Conservation (phyloP, 2,329 filamentous ascomycete species). For the Sporothrix variecibatus region DNA sequence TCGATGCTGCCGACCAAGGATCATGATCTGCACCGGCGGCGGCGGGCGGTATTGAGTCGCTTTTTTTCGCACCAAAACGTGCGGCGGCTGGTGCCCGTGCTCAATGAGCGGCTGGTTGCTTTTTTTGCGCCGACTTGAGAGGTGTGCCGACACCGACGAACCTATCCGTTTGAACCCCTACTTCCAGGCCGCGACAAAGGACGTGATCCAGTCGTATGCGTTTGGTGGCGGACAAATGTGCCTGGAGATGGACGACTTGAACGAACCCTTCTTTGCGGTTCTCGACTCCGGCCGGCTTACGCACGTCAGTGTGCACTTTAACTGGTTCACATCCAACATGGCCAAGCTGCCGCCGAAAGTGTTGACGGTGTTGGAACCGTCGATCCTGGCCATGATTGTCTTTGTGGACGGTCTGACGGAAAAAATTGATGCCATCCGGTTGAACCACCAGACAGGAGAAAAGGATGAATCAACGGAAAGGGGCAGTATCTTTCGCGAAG, state of each 20-base stretch:
- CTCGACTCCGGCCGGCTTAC: not conserved
- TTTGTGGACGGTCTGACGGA: not conserved
- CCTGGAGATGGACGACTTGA: conserved; percentile 14
- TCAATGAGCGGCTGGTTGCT: not conserved
- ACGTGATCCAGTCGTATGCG: conserved; percentile 19
- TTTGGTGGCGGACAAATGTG: conserved; percentile 14
- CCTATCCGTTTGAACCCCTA: not conserved
- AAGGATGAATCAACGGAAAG: not conserved
- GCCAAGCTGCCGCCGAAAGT: not conserved
- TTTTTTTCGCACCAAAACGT: conserved; percentile 16
- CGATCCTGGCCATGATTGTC: not conserved
- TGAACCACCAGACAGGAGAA: not conserved
- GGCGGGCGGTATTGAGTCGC: conserved; percentile 3
- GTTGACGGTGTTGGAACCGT: not conserved
- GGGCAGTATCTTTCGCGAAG: conserved; percentile 9
- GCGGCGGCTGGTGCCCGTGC: not conserved
- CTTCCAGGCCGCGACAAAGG: conserved; percentile 5
- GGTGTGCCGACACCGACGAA: not conserved
- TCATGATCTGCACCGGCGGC: conserved; percentile 12
- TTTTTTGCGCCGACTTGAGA: not conserved
- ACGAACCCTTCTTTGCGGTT: conserved; percentile 3
- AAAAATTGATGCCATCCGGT: not conserved
- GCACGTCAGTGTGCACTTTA: not conserved
- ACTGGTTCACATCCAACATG: not conserved
- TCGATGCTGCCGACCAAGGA: conserved; percentile 9